Evolutionary conservation across 116 monocot species (phyloP).

Genomic region (Posidonia oceanica): DNA sequence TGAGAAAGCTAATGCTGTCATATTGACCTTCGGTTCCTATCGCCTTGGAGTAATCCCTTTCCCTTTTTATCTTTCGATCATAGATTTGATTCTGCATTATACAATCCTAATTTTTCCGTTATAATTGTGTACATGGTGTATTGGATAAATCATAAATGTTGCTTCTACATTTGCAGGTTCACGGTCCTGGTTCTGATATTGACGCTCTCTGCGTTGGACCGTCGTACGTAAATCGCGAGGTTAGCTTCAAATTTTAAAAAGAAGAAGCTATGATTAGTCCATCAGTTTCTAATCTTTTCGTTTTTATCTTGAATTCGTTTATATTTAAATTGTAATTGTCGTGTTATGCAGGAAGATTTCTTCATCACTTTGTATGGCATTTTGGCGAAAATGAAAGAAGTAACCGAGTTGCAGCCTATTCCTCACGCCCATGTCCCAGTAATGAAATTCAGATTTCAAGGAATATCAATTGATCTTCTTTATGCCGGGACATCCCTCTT

Average conservation of each 20-base stretch:
- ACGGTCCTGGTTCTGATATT: constrained; percentile 91
- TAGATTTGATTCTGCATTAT: too few relatives aligned
- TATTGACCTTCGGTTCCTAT: constrained; percentile 94
- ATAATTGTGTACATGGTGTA: too few relatives aligned
- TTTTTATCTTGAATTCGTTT: neutral
- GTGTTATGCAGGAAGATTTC: constrained; percentile 71
- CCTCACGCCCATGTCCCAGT: constrained; percentile 99
- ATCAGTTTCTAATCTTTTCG: neutral
- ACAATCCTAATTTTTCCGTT: too few relatives aligned
- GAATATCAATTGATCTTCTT: constrained; percentile 95
- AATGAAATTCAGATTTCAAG: constrained; percentile 90
- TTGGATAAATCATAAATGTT: too few relatives aligned
- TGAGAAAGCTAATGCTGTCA: constrained; percentile 82
- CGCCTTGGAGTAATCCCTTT: constrained; percentile 60
- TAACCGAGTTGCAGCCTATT: constrained; percentile 83
- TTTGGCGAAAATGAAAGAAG: constrained; percentile 63
- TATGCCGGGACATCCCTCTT: constrained; percentile 89
- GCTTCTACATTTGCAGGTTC: constrained; percentile 38
- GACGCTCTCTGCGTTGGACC: constrained; percentile 96
- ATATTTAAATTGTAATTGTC: neutral
- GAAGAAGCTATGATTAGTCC: too few relatives aligned
- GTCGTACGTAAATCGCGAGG: constrained; percentile 98
- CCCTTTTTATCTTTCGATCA: too few relatives aligned
- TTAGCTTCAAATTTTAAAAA: constrained; percentile 8
- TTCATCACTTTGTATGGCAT: constrained; percentile 81